Evolutionary conservation across 1,139 yeast species (phyloP).

Genomic region (Meyerozyma carpophila): DNA sequence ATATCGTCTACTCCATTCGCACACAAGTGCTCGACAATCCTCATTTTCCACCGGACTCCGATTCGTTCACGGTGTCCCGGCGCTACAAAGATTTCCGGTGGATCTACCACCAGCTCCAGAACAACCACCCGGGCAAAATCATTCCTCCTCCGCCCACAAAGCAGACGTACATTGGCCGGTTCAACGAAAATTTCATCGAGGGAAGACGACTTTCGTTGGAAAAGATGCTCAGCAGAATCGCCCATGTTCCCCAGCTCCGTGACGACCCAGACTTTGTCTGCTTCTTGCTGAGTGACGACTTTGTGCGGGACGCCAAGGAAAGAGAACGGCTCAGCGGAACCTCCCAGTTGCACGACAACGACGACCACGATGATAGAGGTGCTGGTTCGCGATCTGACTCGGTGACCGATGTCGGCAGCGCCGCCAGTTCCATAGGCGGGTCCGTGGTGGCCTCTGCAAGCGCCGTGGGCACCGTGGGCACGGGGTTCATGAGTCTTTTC

Average conservation of each 20-base stretch:
- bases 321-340: conserved; percentile 55
- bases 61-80: conserved; percentile 51
- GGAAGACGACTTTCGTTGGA: conserved; percentile 83
- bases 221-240: conserved; percentile 72
- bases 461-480: conserved; percentile 20
- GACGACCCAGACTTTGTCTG: conserved; percentile 71
- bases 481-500: conserved; percentile 61
- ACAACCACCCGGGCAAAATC: conserved; percentile 82
- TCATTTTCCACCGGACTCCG: conserved; percentile 23
- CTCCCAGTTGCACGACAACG: conserved; percentile 42
- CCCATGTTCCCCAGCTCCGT: conserved; percentile 50
- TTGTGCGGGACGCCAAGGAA: conserved; percentile 58
- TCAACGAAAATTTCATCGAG: conserved; percentile 84
- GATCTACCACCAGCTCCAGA: conserved; percentile 84
- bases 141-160: conserved; percentile 98
- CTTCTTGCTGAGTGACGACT: conserved; percentile 73
- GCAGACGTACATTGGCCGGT: conserved; percentile 80
- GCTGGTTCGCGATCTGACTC: conserved; percentile 15
- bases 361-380: conserved; percentile 18
- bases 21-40: conserved; percentile 26
- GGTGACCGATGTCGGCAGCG: not conserved
- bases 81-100: conserved; percentile 80
- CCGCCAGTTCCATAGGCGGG: conserved; percentile 13
- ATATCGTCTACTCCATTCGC: conserved; percentile 78
- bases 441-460: conserved; percentile 25